Conservation (phyloP, 169 alveolate species). For the Plasmodium blacklocki region DNA sequence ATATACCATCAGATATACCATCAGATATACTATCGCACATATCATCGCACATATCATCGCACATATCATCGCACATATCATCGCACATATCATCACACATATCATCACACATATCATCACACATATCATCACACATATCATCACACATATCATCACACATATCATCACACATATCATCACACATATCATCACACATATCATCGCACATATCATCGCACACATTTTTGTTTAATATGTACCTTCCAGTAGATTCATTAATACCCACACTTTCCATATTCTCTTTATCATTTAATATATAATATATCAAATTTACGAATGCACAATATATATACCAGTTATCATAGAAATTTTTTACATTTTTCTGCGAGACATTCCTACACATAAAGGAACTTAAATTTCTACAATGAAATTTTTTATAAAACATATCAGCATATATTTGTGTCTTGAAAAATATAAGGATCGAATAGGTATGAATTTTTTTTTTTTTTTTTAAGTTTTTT, state of each 20-base stretch:
- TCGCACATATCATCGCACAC: background rate
- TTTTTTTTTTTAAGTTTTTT: slow-evolving; percentile 54
- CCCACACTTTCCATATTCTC: background rate
- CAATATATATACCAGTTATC: slow-evolving; percentile 55
- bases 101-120: background rate
- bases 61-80: too few relatives aligned
- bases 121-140: background rate
- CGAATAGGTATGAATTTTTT: slow-evolving; percentile 45
- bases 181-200: background rate
- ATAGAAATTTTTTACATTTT: background rate
- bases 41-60: too few relatives aligned
- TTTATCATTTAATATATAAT: slow-evolving; percentile 31
- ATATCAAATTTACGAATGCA: slow-evolving; percentile 33
- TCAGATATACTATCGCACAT: too few relatives aligned
- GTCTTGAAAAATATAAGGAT: slow-evolving; percentile 49
- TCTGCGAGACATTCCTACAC: background rate
- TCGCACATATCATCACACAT: background rate
- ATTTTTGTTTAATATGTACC: background rate
- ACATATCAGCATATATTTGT: slow-evolving; percentile 74
- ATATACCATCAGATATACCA: too few relatives aligned
- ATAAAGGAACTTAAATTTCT: slow-evolving; percentile 6
- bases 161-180: background rate
- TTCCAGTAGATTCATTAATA: background rate
- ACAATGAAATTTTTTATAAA: slow-evolving; percentile 57
- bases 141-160: too few relatives aligned